Percentiles rank a stretch among this genome's conserved stretches.
Conservation (phyloP, 495 filamentous ascomycete genomes). For the Pyrenula aspistea region DNA sequence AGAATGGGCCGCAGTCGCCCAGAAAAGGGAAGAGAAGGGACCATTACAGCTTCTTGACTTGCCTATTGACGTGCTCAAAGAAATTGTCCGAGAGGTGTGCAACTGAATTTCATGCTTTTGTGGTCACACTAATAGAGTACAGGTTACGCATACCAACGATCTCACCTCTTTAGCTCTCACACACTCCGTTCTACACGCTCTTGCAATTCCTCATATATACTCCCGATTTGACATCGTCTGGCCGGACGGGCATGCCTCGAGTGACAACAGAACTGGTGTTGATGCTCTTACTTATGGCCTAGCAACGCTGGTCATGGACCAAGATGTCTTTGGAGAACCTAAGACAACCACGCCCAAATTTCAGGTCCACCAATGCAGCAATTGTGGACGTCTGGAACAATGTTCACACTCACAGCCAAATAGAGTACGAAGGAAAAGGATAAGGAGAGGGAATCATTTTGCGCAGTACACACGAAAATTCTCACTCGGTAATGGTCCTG, state of each 20-base stretch:
- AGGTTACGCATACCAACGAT: slow-evolving; percentile 85
- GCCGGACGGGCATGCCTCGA: slow-evolving; percentile 58
- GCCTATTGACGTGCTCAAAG: slow-evolving; percentile 74
- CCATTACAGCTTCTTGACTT: slow-evolving; percentile 61
- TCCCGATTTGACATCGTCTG: slow-evolving; percentile 90
- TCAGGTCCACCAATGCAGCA: slow-evolving; percentile 13
- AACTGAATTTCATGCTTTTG: neutral
- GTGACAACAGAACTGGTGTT: slow-evolving; percentile 61
- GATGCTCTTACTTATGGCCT: slow-evolving; percentile 89
- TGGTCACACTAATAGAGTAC: slow-evolving; percentile 8
- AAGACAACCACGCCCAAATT: slow-evolving; percentile 1
- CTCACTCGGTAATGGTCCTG: slow-evolving; percentile 77
- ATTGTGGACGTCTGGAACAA: slow-evolving; percentile 23
- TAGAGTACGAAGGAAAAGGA: slow-evolving; percentile 5
- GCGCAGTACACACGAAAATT: slow-evolving; percentile 81
- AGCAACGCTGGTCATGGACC: slow-evolving; percentile 71
- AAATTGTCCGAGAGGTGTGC: slow-evolving; percentile 79
- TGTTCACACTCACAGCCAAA: slow-evolving; percentile 9
- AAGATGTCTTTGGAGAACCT: slow-evolving; percentile 50
- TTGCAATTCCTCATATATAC: slow-evolving; percentile 81
- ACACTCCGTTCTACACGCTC: slow-evolving; percentile 69
- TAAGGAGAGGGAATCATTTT: slow-evolving; percentile 63
- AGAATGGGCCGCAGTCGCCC: slow-evolving; percentile 24
- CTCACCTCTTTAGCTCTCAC: slow-evolving; percentile 72
- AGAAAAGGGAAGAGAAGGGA: slow-evolving; percentile 8